phyloP scores from a whole-genome alignment of 1,284 basidiomycete genomes.

The Xerocomus nothofagi region DNA sequence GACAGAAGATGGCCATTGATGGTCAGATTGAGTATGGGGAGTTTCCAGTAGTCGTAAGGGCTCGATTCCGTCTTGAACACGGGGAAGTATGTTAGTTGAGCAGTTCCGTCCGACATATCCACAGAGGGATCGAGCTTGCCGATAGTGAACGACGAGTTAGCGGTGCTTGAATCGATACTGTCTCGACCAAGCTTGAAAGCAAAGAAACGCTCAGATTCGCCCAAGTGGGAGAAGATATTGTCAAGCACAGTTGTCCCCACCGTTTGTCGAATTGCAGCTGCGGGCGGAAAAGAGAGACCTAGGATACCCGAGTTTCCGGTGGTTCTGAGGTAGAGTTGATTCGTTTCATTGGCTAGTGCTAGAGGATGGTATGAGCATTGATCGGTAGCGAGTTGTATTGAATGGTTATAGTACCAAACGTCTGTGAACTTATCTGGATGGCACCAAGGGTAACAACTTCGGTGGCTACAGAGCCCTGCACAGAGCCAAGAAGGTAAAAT shows the following conservation, averaged over 20 bases:
- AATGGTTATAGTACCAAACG: slow-evolving; percentile 25
- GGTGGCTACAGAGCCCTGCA: slow-evolving; percentile 43
- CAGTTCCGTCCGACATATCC: slow-evolving; percentile 33
- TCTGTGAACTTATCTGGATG: slow-evolving; percentile 40
- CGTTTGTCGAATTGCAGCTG: slow-evolving; percentile 47
- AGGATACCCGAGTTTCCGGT: slow-evolving; percentile 59
- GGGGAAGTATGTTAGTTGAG: slow-evolving; percentile 40
- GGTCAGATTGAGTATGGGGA: slow-evolving; percentile 47
- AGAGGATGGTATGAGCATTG: slow-evolving; percentile 4
- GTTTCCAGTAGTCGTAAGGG: slow-evolving; percentile 59
- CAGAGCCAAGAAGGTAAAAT: slow-evolving; percentile 48
- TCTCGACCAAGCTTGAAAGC: slow-evolving; percentile 50
- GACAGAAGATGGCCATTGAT: slow-evolving; percentile 43
- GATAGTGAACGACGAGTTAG: slow-evolving; percentile 51
- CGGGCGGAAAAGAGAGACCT: slow-evolving; percentile 51
- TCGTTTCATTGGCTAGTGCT: slow-evolving; percentile 51
- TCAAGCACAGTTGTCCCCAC: slow-evolving; percentile 47
- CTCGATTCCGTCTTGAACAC: slow-evolving; percentile 42
- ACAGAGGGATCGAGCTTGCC: slow-evolving; percentile 47
- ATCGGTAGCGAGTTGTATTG: neutral
- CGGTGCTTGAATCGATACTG: slow-evolving; percentile 19
- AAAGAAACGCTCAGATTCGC: slow-evolving; percentile 46
- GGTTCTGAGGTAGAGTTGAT: slow-evolving; percentile 44
- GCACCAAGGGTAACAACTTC: slow-evolving; percentile 47
- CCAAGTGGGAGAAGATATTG: slow-evolving; percentile 48